Evolutionary conservation across 306 rosid genomes (phyloP).

Genomic region (Trichosanthes truncata): DNA sequence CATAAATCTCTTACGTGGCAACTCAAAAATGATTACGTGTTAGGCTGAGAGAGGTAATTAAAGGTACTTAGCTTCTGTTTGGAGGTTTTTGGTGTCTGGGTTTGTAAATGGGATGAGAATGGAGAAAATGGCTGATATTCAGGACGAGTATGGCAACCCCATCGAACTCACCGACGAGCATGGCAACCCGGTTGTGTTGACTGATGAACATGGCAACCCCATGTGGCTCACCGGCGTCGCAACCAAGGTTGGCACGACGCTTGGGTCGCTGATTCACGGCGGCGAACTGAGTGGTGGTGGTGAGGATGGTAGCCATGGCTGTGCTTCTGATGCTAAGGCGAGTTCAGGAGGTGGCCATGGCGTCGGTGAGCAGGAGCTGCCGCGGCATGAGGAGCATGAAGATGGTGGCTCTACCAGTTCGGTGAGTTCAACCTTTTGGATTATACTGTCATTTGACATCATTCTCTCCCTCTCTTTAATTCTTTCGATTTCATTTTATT

Average conservation of each 20-base stretch:
- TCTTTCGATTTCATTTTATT: background rate
- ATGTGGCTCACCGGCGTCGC: slow-evolving; percentile 56
- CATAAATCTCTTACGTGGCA: slow-evolving; percentile 3
- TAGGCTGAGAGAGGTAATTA: background rate
- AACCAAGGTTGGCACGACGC: slow-evolving; percentile 11
- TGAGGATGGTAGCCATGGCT: background rate
- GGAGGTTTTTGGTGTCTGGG: background rate
- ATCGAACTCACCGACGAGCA: slow-evolving; percentile 45
- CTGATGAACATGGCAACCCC: slow-evolving; percentile 62
- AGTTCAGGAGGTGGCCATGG: background rate
- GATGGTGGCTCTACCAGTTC: background rate
- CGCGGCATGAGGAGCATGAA: background rate
- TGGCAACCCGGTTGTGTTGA: slow-evolving; percentile 55
- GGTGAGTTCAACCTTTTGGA: background rate
- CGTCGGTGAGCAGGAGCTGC: background rate
- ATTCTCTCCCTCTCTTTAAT: background rate
- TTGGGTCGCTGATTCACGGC: background rate
- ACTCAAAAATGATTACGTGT: slow-evolving; percentile 1
- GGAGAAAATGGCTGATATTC: slow-evolving; percentile 42
- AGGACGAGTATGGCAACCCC: slow-evolving; percentile 57
- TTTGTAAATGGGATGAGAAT: background rate
- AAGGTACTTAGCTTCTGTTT: background rate
- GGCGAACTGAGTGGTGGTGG: background rate
- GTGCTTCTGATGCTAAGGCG: background rate
- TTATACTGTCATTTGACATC: background rate